Percentiles rank a stretch among this genome's conserved stretches.
These are phyloP conservation scores for Aspergillus sp. DNA, from an alignment of 2,329 filamentous ascomycete genomes.

Conservation along the genomic window DNA sequence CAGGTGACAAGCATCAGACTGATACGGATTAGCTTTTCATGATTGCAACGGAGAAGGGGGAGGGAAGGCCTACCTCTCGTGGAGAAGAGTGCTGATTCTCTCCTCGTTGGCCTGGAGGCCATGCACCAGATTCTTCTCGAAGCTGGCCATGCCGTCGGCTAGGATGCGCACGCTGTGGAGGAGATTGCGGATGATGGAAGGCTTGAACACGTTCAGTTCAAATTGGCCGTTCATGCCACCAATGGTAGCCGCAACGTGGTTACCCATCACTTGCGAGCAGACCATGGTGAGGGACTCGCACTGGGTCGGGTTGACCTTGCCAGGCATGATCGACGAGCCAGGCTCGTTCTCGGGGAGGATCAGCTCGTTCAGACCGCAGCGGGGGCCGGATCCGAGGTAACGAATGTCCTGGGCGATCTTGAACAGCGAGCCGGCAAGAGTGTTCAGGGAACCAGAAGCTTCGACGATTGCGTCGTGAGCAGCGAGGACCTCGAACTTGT, in stretches of 20 bases:
- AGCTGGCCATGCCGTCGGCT: slow-evolving; percentile 86
- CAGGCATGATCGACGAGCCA: slow-evolving; percentile 96
- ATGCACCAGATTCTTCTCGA: slow-evolving; percentile 84
- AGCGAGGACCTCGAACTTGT: slow-evolving; percentile 97
- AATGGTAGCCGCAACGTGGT: slow-evolving; percentile 86
- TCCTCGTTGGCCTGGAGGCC: slow-evolving; percentile 90
- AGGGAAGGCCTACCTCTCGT: slow-evolving; percentile 66
- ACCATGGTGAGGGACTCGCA: slow-evolving; percentile 98
- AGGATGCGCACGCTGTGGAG: slow-evolving; percentile 85
- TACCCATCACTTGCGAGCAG: slow-evolving; percentile 95
- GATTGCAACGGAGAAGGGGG: not conserved
- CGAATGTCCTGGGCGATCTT: slow-evolving; percentile 98
- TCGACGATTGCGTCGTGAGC: slow-evolving; percentile 95
- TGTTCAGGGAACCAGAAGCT: slow-evolving; percentile 88
- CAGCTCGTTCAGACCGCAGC: slow-evolving; percentile 91
- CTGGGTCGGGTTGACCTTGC: slow-evolving; percentile 98
- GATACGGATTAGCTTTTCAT: slow-evolving; percentile 15
- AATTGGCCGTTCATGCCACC: slow-evolving; percentile 97
- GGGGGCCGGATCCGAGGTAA: slow-evolving; percentile 90
- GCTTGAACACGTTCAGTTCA: slow-evolving; percentile 98
- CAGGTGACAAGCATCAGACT: slow-evolving; percentile 98
- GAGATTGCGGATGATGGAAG: slow-evolving; percentile 87
- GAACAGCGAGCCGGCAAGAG: slow-evolving; percentile 79
- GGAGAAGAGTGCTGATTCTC: slow-evolving; percentile 80
- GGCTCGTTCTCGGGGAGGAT: slow-evolving; percentile 95